Base-by-base conservation (phyloP, 2,329 filamentous ascomycete species). In the Rachicladosporium sp. region DNA sequence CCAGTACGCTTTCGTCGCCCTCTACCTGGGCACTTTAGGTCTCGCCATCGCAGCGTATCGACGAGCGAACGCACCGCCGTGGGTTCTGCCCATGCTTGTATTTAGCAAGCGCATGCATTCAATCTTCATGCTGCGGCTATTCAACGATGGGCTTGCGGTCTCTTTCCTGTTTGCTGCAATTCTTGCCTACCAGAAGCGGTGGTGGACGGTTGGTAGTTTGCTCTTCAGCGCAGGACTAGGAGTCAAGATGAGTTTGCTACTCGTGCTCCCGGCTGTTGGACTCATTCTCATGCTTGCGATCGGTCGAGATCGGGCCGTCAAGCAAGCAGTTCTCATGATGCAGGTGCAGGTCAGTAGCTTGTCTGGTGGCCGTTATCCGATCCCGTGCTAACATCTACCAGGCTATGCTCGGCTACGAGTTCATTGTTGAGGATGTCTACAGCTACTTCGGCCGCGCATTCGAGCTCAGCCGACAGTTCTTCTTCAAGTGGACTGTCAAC, bases 401-500 rank as follows among this genome's bases (percentile, higher is more conserved):
- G 72, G 52, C 71, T 43, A 50, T 72, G 19, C 60, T 76, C 39
- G 73, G 69, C 10, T 65, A 71, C 33, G 86, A 87, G 0, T 96
- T 95, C 62, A 58, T 83, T 13, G 59, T 64, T 36, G 66, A 65
- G 31, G 81, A 86, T 50, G 62, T 78, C 12, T 61, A 63, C 43
- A 83, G 80, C 21, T 98, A 98, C 58, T 57, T 93, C 11, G 73
- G 75, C 35, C 73, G 82, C 46, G 87, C 91, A 0, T 98, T 98
- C 57, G 87, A 98, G 64, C 72, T 98, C 43, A 87, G 83, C 35
- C 74, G 91, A 40, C 78, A 85, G 51, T 98, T 98, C 64, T 71
- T 94, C 52, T 96, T 89, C 69, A 87, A 89, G 63, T 98, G 91
- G 91, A 98, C 91, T 0, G 91, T 98, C 50, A 98, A 98, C 62